Base-by-base conservation (phyloP, 2,329 filamentous ascomycete genomes). In the Stemphylium vesicarium region DNA sequence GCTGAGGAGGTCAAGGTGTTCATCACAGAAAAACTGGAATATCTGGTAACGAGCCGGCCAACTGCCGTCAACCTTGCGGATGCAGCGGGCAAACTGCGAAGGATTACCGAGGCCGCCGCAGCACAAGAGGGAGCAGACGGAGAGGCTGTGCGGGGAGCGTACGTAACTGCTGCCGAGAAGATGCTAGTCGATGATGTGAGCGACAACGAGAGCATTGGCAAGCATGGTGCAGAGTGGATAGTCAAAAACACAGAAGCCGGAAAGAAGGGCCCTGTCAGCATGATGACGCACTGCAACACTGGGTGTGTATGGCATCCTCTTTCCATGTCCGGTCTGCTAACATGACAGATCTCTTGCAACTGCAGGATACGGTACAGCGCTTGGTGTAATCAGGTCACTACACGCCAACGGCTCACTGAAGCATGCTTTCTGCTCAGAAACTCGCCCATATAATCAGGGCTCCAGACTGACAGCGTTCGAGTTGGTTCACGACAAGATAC, bases 221-320 rank as follows among this genome's bases (percentile, higher is more conserved):
- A 86, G 55, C 81, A 90, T 73, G 95, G 95, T 35, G 91, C 92
- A 0, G 82, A 87, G 61, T 99, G 95, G 91, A 88, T 99, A 31
- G 77, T 86, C 52, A 78, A 82, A 36, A 85, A 91, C 65, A 69
- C 77, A 41, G 77, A 63, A 76, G 82, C 72, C 72, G 81, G 60
- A 74, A 82, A 61, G 68, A 81, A 72, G 68, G 81, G 77, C 65
- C 80, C 82, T 62, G 79, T 96, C 42, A 91, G 91, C n/a, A 88
- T 99, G 38, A 79, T 99, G 63, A 99, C 95, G 10, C 96, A 99
- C 77, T 99, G 95, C 82, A 99, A 99, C 76, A 99, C 95, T 18
- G 95, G 95, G 87, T 89, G 81, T 59, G 65, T 51, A 18, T 24
- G 36, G 40, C 41, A 26, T 26, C 22, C 26, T 15, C 10, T 26